Evolutionary conservation across 192 early-diverging fungal genomes (phyloP).

Genomic region (Rhizoclosmatium globosum): DNA sequence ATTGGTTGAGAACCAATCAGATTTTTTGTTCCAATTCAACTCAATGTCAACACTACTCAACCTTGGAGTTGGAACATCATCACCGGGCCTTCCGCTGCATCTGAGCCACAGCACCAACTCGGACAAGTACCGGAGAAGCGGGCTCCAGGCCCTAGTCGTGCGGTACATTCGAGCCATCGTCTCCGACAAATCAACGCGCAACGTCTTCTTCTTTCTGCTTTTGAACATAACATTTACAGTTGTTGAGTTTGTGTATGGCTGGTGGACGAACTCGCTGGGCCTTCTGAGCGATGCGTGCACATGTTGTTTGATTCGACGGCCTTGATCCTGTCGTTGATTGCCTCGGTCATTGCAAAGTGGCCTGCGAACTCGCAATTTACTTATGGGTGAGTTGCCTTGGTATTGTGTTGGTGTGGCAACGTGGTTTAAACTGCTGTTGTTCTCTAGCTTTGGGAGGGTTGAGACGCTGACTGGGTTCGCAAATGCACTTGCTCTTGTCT

Average conservation of each 20-base stretch:
- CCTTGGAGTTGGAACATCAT: background rate
- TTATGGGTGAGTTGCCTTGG: conserved; percentile 63
- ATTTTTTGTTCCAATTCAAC: background rate
- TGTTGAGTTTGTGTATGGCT: conserved; percentile 74
- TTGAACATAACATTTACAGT: conserved; percentile 94
- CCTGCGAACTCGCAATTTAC: conserved; percentile 80
- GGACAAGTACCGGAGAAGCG: conserved; percentile 33
- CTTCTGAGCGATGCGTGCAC: conserved; percentile 95
- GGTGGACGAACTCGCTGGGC: conserved; percentile 73
- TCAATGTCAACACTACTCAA: conserved; percentile 18
- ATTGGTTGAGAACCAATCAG: background rate
- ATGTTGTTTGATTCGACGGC: conserved; percentile 98
- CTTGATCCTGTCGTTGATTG: conserved; percentile 84
- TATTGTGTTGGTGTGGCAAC: background rate
- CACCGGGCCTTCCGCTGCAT: background rate
- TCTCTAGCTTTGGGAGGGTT: conserved; percentile 82
- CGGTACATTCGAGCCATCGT: conserved; percentile 63
- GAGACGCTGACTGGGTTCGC: conserved; percentile 93
- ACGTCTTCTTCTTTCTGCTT: conserved; percentile 92
- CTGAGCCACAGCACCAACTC: background rate
- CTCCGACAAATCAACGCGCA: conserved; percentile 80
- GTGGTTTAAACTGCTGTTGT: background rate
- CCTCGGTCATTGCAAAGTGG: conserved; percentile 92
- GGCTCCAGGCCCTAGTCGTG: background rate
- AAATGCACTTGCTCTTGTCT: conserved; percentile 89